Evolutionary conservation across 768 basidiomycete genomes (phyloP).

Genomic region (Lactifluus volemus): DNA sequence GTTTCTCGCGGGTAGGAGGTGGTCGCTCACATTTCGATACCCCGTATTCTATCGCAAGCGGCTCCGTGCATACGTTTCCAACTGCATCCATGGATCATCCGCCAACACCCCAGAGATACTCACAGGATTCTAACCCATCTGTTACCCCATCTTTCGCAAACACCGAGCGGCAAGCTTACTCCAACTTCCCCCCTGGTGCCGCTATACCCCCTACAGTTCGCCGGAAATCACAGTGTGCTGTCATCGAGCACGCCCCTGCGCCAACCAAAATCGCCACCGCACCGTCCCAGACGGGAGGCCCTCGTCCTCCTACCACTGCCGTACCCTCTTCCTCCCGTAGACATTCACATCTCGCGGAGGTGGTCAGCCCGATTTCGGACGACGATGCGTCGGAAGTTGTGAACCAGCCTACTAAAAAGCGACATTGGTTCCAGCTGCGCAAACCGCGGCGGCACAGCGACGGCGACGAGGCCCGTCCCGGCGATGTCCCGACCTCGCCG

Average conservation of each 20-base stretch:
- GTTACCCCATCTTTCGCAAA: slow-evolving; percentile 18
- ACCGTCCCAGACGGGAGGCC: background rate
- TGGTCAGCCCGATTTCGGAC: slow-evolving; percentile 12
- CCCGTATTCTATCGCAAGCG: slow-evolving; percentile 67
- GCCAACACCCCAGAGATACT: slow-evolving; percentile 5
- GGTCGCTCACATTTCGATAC: slow-evolving; percentile 79
- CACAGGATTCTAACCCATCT: slow-evolving; percentile 17
- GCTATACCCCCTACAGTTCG: slow-evolving; percentile 57
- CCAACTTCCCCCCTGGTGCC: slow-evolving; percentile 42
- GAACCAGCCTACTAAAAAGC: slow-evolving; percentile 17
- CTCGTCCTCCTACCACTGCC: background rate
- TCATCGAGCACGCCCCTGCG: slow-evolving; percentile 55
- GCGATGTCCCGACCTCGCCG: background rate
- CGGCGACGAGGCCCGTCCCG: slow-evolving; percentile 4
- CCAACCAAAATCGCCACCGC: background rate
- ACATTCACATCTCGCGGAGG: slow-evolving; percentile 15
- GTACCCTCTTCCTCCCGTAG: slow-evolving; percentile 2
- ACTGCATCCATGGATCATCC: slow-evolving; percentile 54
- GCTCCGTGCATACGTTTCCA: slow-evolving; percentile 28
- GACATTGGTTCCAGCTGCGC: slow-evolving; percentile 19
- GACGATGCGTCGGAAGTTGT: slow-evolving; percentile 8
- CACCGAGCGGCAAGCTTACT: slow-evolving; percentile 20
- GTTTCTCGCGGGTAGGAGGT: slow-evolving; percentile 83
- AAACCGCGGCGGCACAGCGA: slow-evolving; percentile 18
- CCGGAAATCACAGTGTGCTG: slow-evolving; percentile 75